Conservation (phyloP, 2,329 filamentous ascomycete species). For the Epichloe baconii region DNA sequence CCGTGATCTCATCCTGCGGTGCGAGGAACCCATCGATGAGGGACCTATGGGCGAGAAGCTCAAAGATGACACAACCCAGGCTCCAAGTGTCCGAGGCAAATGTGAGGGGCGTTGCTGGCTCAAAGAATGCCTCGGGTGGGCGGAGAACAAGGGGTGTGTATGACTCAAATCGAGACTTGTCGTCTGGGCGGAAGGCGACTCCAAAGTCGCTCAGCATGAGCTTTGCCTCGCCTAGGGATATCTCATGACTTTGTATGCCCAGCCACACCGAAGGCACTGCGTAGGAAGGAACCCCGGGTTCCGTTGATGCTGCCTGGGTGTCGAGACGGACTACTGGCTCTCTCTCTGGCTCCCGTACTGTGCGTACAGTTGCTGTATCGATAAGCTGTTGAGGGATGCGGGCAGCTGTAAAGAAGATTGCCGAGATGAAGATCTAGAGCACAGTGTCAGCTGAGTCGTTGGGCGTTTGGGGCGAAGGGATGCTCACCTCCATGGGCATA, state of each 20-base stretch:
- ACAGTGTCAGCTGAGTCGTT: neutral
- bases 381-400: slow-evolving; percentile 11
- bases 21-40: neutral
- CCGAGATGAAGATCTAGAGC: slow-evolving; percentile 19
- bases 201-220: neutral
- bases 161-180: neutral
- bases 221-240: neutral
- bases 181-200: neutral
- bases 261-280: neutral
- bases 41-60: neutral
- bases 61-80: neutral
- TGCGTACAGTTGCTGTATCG: slow-evolving; percentile 14
- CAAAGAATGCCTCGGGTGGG: neutral
- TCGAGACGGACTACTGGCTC: slow-evolving; percentile 12
- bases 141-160: neutral
- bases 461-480: no score
- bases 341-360: slow-evolving; percentile 12
- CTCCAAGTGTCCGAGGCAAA: neutral
- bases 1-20: neutral
- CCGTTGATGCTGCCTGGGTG: slow-evolving; percentile 5
- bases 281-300: slow-evolving; percentile 1
- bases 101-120: neutral
- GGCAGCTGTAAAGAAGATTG: slow-evolving; percentile 20
- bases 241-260: neutral
- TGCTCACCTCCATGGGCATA: slow-evolving; percentile 11